Evolutionary conservation across 106 monocot species (phyloP), one percentile per base, ranked within the genome.

Genomic region (Apostasia shenzhenica): DNA sequence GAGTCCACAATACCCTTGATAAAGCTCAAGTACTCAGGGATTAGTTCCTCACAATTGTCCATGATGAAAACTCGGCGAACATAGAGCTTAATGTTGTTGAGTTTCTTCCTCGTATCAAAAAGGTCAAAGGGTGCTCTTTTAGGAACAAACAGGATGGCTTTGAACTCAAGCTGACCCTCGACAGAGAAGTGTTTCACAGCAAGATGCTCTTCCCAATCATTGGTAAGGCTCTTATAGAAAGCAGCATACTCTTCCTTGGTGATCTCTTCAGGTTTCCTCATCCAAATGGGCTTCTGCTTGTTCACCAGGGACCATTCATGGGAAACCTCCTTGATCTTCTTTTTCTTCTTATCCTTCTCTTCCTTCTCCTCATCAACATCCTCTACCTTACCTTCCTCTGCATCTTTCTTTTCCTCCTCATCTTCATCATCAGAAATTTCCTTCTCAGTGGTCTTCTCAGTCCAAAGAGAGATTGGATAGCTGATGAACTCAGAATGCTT

Each of bases 401-500:
- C 50, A 45, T 76, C 62, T 62, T 76, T 70, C 47, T 69, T 61
- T 37, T 50, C 49, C 54, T 76, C 70, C 26, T 76, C 76, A 55
- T 76, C 76, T 54, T 76, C 76, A 45, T 76, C 76, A 41, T 76
- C 76, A 42, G 69, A 70, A 48, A 76, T 76, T 45, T 76, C 76
- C 55, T 76, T 76, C 55, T 76, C 76, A 2, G 76, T 70, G 7
- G 76, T 76, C 70, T 76, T 76, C 61, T 76, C 76, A 1, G 76
- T 70, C 76, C 76, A 76, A 5, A 76, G 63, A 50, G 69, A 70
- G 54, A 76, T 76, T 7, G 76, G 76, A 54, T 76, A 76, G 52
- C 75, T 76, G 43, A 76, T 76, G 53, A 76, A 76, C 14, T 76
- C 75, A 43, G 66, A 74, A 67, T 75, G 75, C 75, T 75, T 75